phyloP scores from a whole-genome alignment of 2,329 filamentous ascomycete genomes.

The Lecanicillium sp. region DNA sequence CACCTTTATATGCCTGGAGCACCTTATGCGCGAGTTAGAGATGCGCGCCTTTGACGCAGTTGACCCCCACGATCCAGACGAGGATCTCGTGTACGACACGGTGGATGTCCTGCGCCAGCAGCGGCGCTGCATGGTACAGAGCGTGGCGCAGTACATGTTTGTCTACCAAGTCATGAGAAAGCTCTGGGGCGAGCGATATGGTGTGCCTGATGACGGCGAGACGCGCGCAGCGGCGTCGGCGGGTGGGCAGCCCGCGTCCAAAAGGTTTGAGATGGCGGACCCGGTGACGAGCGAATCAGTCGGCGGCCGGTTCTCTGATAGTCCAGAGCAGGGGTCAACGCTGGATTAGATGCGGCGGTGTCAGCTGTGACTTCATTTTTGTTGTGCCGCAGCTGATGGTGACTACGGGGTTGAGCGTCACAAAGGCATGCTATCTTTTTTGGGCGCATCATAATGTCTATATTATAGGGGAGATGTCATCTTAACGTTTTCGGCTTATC shows the following conservation, averaged over 20 bases:
- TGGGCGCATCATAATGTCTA: too few species aligned
- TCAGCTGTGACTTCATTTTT: too few species aligned
- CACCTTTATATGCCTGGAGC: slow-evolving; percentile 94
- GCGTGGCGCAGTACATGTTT: slow-evolving; percentile 76
- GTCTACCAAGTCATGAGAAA: slow-evolving; percentile 81
- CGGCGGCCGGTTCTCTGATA: too few species aligned
- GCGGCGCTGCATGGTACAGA: slow-evolving; percentile 92
- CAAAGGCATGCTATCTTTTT: too few species aligned
- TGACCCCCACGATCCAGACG: slow-evolving; percentile 18
- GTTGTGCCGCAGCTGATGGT: too few species aligned
- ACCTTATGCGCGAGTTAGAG: slow-evolving; percentile 76
- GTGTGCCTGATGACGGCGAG: slow-evolving; percentile 22
- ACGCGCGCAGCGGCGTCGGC: slow-evolving; percentile 22
- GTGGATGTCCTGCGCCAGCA: slow-evolving; percentile 81
- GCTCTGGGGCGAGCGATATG: slow-evolving; percentile 63
- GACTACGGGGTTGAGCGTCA: too few species aligned
- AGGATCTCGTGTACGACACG: slow-evolving; percentile 68
- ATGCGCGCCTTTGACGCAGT: slow-evolving; percentile 57
- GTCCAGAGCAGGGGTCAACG: too few species aligned
- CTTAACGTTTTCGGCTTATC: too few species aligned
- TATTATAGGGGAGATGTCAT: too few species aligned
- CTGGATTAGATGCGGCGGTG: too few species aligned
- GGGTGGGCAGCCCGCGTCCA: slow-evolving; percentile 42
- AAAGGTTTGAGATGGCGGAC: slow-evolving; percentile 47
- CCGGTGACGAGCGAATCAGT: slow-evolving; percentile 32